Evolutionary conservation across 768 basidiomycete species (phyloP).

Genomic region (Clitopilus passeckerianus): DNA sequence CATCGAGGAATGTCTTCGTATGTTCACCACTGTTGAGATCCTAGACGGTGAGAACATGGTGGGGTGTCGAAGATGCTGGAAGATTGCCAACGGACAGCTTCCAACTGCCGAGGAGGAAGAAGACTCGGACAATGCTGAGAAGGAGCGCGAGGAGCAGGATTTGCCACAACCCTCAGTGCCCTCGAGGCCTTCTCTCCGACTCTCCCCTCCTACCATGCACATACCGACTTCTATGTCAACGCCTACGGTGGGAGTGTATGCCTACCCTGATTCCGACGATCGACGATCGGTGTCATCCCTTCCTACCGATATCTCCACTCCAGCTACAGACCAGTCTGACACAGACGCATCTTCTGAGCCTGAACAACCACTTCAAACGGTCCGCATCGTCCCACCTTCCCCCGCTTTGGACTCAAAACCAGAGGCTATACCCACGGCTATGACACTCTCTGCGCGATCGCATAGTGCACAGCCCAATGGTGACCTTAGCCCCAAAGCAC

Average conservation of each 20-base stretch:
- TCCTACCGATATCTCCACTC: slow-evolving; percentile 21
- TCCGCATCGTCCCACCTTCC: background rate
- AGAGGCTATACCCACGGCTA: background rate
- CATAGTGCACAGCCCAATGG: background rate
- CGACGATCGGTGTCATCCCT: slow-evolving; percentile 36
- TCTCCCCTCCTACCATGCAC: slow-evolving; percentile 14
- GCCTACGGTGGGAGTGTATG: slow-evolving; percentile 30
- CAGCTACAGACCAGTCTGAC: slow-evolving; percentile 21
- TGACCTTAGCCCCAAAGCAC: background rate
- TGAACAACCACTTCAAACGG: slow-evolving; percentile 1
- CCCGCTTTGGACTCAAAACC: background rate
- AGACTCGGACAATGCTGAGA: slow-evolving; percentile 13
- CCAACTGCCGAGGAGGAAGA: slow-evolving; percentile 22
- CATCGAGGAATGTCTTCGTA: slow-evolving; percentile 73
- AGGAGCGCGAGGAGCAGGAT: slow-evolving; percentile 1
- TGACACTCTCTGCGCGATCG: background rate
- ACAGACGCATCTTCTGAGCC: slow-evolving; percentile 2
- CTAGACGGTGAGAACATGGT: slow-evolving; percentile 94
- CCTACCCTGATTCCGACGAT: slow-evolving; percentile 19
- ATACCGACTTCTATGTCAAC: slow-evolving; percentile 36
- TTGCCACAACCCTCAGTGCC: background rate
- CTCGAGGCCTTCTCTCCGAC: slow-evolving; percentile 7
- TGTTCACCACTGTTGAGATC: slow-evolving; percentile 92
- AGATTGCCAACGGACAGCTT: slow-evolving; percentile 64
- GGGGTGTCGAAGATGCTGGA: slow-evolving; percentile 93